These are phyloP conservation scores for Cladosporium cucumerinum DNA, from an alignment of 2,329 filamentous ascomycete genomes.

Conservation along the genomic window DNA sequence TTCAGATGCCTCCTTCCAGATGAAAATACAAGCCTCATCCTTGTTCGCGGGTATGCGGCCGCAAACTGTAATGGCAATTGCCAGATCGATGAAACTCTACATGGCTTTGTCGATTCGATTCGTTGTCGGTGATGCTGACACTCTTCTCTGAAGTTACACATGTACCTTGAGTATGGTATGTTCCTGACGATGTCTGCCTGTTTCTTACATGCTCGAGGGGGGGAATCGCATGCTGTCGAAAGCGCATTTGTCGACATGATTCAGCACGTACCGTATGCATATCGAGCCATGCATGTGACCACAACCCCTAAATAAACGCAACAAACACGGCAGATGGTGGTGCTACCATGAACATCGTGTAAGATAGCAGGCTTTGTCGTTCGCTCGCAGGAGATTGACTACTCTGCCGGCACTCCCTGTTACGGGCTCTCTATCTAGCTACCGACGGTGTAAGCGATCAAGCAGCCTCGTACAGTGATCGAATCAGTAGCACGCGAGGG, in stretches of 20 bases:
- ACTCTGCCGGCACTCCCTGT: neutral
- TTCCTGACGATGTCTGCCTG: neutral
- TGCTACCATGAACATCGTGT: neutral
- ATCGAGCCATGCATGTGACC: neutral
- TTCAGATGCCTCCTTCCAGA: neutral
- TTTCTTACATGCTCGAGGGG: neutral
- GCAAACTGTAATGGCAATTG: slow-evolving; percentile 5
- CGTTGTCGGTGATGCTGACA: neutral
- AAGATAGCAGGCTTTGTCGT: neutral
- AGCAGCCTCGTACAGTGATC: neutral
- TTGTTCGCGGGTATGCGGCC: neutral
- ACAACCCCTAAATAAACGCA: neutral
- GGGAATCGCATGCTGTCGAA: neutral
- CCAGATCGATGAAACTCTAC: neutral
- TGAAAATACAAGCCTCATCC: neutral
- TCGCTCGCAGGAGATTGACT: neutral
- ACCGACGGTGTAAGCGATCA: neutral
- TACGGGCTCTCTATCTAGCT: neutral
- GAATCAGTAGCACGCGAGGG: neutral
- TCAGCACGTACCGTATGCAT: neutral
- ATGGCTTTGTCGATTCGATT: neutral
- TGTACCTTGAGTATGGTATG: neutral
- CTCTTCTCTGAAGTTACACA: neutral
- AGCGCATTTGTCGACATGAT: neutral
- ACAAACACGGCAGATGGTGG: neutral